These are phyloP conservation scores for Penicillium sp. DNA, from an alignment of 2,329 filamentous ascomycete species.

Conservation along the genomic window DNA sequence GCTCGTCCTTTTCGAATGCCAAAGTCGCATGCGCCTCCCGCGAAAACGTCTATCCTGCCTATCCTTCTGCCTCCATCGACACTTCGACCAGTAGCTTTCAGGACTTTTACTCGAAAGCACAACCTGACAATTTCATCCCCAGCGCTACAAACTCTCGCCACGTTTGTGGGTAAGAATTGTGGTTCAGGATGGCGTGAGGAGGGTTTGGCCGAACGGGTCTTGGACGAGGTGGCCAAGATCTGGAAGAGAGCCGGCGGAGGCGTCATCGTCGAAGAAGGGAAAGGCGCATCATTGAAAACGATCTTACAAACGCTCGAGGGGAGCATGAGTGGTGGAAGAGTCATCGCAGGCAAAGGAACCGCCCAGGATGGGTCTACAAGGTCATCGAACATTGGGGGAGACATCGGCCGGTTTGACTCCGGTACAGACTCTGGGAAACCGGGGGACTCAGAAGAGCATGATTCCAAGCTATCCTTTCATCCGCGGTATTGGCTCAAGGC, in stretches of 20 bases:
- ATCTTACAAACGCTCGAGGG: slow-evolving; percentile 81
- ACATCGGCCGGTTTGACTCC: slow-evolving; percentile 43
- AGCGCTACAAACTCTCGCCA: slow-evolving; percentile 74
- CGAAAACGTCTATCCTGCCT: slow-evolving; percentile 64
- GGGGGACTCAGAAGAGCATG: slow-evolving; percentile 50
- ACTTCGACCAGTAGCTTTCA: slow-evolving; percentile 82
- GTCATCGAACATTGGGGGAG: slow-evolving; percentile 35
- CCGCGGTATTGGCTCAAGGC: slow-evolving; percentile 78
- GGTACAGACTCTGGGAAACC: slow-evolving; percentile 43
- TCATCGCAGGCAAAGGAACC: slow-evolving; percentile 45
- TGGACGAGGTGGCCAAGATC: slow-evolving; percentile 82
- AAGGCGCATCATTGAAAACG: slow-evolving; percentile 60
- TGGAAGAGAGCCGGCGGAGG: slow-evolving; percentile 90
- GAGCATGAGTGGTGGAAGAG: slow-evolving; percentile 76
- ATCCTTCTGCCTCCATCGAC: slow-evolving; percentile 84
- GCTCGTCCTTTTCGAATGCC: slow-evolving; percentile 60
- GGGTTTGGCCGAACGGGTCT: slow-evolving; percentile 80
- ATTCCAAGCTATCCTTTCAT: slow-evolving; percentile 60
- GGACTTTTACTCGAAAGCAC: slow-evolving; percentile 96
- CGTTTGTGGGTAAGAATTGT: slow-evolving; percentile 88
- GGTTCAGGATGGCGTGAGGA: slow-evolving; percentile 96
- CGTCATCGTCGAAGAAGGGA: slow-evolving; percentile 81
- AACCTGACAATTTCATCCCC: slow-evolving; percentile 86
- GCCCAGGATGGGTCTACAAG: slow-evolving; percentile 19
- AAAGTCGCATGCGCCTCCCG: slow-evolving; percentile 46